Evolutionary conservation across 1,139 yeast genomes (phyloP).

Genomic region (Pichia sp.): DNA sequence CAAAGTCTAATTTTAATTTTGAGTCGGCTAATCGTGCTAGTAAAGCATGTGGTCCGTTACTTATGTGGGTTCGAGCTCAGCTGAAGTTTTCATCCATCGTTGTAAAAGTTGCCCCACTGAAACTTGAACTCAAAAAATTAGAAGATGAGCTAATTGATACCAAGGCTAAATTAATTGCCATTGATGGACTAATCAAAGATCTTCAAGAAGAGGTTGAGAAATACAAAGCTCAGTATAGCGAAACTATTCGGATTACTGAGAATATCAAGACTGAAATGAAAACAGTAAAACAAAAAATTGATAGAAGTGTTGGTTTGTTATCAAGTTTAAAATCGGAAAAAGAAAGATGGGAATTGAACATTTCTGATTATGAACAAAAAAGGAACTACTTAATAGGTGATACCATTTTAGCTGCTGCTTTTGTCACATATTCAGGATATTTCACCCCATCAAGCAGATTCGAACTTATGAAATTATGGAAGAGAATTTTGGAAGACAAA

Average conservation of each 20-base stretch:
- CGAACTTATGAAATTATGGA: slow-evolving; percentile 35
- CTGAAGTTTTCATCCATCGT: slow-evolving; percentile 60
- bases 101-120: slow-evolving; percentile 67
- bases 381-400: slow-evolving; percentile 54
- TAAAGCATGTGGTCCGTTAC: slow-evolving; percentile 90
- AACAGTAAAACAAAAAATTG: slow-evolving; percentile 51
- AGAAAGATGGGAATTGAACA: slow-evolving; percentile 63
- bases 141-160: slow-evolving; percentile 58
- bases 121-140: slow-evolving; percentile 52
- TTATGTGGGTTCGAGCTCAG: slow-evolving; percentile 89
- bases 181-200: slow-evolving; percentile 74
- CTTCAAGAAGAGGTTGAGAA: slow-evolving; percentile 59
- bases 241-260: slow-evolving; percentile 71
- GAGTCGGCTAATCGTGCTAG: slow-evolving; percentile 83
- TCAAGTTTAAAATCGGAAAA: slow-evolving; percentile 61
- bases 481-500: slow-evolving; percentile 30
- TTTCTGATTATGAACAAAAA: slow-evolving; percentile 40
- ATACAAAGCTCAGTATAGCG: slow-evolving; percentile 64
- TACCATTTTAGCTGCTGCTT: slow-evolving; percentile 54
- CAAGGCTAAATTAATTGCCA: slow-evolving; percentile 61
- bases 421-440: slow-evolving; percentile 52
- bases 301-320: slow-evolving; percentile 54
- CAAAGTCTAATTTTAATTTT: slow-evolving; percentile 56
- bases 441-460: slow-evolving; percentile 47
- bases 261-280: slow-evolving; percentile 63